Base-by-base conservation (phyloP, 73 alveolate genomes). In the Symbiodinium natans region DNA sequence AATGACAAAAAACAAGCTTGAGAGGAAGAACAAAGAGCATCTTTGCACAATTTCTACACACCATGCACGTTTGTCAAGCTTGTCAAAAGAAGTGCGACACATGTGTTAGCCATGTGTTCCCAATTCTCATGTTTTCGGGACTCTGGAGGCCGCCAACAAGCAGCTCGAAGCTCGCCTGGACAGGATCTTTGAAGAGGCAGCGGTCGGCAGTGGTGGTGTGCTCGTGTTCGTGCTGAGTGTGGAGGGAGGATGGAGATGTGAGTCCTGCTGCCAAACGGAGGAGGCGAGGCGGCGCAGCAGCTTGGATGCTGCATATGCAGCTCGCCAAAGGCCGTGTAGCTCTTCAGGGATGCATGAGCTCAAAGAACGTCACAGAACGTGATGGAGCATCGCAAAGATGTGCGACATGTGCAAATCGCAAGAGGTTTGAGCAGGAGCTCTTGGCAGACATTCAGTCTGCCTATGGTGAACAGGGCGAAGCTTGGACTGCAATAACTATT, bases 361-460 rank as follows among this genome's bases (percentile, higher is more conserved):
- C n/a, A n/a, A n/a, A n/a, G n/a, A n/a, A n/a, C n/a, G n/a, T n/a
- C n/a, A n/a, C n/a, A n/a, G n/a, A n/a, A n/a, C n/a, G n/a, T n/a
- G n/a, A n/a, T n/a, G n/a, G n/a, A n/a, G n/a, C n/a, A n/a, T n/a
- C n/a, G n/a, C n/a, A n/a, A n/a, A n/a, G n/a, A n/a, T n/a, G n/a
- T n/a, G n/a, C n/a, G n/a, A n/a, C 13, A 13, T 46, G 59, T 46
- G 59, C 59, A 46, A 46, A 46, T 6, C 59, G 54, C 41, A 19
- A 5, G 41, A 88, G 95, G 95, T 88, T 59, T 39, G 86, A 88
- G 46, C 48, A 88, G 23, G 95, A 88, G 73, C 86, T 88, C 71
- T 82, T 88, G 43, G 74, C 56, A 21, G 95, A 88, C 63, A 88
- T 88, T 39, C 95, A 88, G 85, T 56, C 86, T 33, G 95, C 95